Evolutionary conservation across 2,329 filamentous ascomycete species (phyloP), one percentile per base, ranked within the genome.

Genomic region (Microsporum audouinii): DNA sequence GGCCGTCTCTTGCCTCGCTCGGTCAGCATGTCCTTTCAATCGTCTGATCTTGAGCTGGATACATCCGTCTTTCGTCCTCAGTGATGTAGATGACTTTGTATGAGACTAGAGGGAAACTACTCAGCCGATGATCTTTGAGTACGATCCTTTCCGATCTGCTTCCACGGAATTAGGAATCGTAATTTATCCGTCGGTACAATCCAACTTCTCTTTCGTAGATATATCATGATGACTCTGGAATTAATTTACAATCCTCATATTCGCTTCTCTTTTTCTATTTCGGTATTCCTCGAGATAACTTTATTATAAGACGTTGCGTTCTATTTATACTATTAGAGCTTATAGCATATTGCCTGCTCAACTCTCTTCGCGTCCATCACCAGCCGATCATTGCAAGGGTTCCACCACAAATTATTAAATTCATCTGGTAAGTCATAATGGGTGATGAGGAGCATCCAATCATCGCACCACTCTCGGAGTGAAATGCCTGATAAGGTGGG

Each of bases 1-100:
- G 27, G n/a, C n/a, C 29, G 77, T 79, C 77, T 78, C 76, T 76
- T 77, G 71, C 78, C 78, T 79, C 75, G 78, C 78, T 79, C 78
- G 77, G 70, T 78, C 74, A 71, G 67, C 58, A 47, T 60, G 61
- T 60, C 61, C 57, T 62, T 61, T 61, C 62, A 59, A 67, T 72
- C 65, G 67, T 65, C 66, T 69, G 70, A 71, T 72, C 69, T 74
- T 71, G 72, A 74, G 72, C 72, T 73, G 72, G 72, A 73, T 74
- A 68, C 70, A 65, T 43, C 47, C 41, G n/a, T 56, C 68, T 65
- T 68, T 58, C 64, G 64, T 62, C 63, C 57, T 23, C 59, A 59
- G 70, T 66, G 65, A 68, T 61, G 61, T 64, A 59, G 61, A 56
- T 58, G 43, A 64, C 17, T 29, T 51, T 72, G 76, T 73, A 78